These are phyloP conservation scores for Phenoliferia sp. DNA, from an alignment of 1,284 basidiomycete genomes.

Conservation along the genomic window DNA sequence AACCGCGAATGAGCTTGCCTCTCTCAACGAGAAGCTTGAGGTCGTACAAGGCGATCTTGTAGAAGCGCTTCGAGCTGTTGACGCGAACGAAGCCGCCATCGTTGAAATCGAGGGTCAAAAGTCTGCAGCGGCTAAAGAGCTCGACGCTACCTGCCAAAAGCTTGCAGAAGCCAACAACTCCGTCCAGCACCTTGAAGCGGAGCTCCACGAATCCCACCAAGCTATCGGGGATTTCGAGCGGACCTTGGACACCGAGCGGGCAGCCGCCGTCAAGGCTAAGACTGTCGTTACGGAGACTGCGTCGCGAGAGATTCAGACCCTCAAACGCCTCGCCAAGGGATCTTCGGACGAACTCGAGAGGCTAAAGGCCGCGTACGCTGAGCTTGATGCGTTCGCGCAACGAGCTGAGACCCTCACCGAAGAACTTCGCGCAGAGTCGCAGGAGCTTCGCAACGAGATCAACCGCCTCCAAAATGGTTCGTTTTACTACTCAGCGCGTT, in stretches of 20 bases:
- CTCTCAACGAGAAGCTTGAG: neutral
- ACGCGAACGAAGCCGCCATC: neutral
- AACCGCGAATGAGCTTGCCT: neutral
- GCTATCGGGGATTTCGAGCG: constrained; percentile 3
- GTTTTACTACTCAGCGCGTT: neutral
- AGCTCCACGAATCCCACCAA: constrained; percentile 1
- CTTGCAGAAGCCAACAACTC: neutral
- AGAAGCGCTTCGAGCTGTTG: neutral
- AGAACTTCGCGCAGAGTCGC: neutral
- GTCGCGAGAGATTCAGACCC: constrained; percentile 23
- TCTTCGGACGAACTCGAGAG: constrained; percentile 16
- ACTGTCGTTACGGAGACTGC: constrained; percentile 5
- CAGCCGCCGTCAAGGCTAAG: neutral
- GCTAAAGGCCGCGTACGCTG: neutral
- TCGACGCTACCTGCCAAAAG: neutral
- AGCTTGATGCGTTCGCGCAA: neutral
- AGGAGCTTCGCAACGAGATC: neutral
- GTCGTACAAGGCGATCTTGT: neutral
- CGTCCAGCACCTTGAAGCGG: neutral
- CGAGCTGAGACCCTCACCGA: neutral
- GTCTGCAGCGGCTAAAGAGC: neutral
- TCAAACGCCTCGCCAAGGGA: constrained; percentile 15
- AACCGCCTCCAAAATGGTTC: neutral
- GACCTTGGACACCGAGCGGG: constrained; percentile 3
- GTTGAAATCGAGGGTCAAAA: neutral